These are phyloP conservation scores for Boletus tylopilopsis DNA, from an alignment of 768 basidiomycete genomes.

Conservation along the genomic window DNA sequence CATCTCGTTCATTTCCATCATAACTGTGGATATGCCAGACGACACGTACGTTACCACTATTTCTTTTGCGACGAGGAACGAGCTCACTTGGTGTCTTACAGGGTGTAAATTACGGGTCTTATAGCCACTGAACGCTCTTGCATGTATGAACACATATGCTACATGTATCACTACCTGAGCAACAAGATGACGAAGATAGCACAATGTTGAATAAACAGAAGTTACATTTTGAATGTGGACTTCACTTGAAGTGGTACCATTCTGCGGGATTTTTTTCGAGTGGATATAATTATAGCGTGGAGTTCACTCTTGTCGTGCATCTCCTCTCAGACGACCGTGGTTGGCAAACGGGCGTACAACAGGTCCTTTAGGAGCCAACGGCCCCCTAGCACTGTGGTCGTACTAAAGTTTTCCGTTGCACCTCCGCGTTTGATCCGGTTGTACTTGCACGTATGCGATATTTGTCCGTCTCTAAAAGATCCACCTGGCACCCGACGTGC, in stretches of 20 bases:
- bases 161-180: slow-evolving; percentile 18
- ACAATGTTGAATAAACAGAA: not conserved
- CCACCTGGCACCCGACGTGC: too few species aligned
- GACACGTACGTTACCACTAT: slow-evolving; percentile 49
- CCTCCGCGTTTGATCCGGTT: too few species aligned
- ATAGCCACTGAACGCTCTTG: slow-evolving; percentile 10
- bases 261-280: not conserved
- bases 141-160: slow-evolving; percentile 19
- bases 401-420: too few species aligned
- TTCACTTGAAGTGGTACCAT: not conserved
- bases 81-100: slow-evolving; percentile 13
- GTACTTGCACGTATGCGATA: too few species aligned
- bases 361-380: too few species aligned
- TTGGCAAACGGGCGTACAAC: too few species aligned
- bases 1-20: slow-evolving; percentile 10
- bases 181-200: slow-evolving; percentile 4
- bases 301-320: not conserved
- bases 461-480: too few species aligned
- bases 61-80: not conserved
- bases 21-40: slow-evolving; percentile 34
- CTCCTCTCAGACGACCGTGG: not conserved
- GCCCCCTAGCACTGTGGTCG: too few species aligned
- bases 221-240: too few species aligned
- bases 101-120: slow-evolving; percentile 32
- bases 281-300: not conserved